These are phyloP conservation scores for Aspergillus piperis DNA, from an alignment of 2,329 filamentous ascomycete species.

Conservation along the genomic window DNA sequence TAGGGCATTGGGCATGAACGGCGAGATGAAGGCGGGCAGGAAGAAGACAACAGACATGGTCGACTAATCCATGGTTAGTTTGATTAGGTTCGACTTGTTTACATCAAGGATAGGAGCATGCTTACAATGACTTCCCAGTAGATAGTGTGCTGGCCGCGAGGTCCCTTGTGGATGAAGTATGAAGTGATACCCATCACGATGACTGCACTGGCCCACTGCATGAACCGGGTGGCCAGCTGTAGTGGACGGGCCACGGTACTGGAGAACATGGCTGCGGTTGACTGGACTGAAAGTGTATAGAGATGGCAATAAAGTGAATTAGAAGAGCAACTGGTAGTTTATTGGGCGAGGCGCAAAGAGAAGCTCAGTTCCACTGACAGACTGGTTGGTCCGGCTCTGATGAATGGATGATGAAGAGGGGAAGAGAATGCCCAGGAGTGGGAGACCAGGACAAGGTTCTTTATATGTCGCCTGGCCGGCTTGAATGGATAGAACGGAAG, in stretches of 20 bases:
- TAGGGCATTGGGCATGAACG: conserved; percentile 39
- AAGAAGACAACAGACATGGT: conserved; percentile 45
- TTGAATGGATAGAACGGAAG: not conserved
- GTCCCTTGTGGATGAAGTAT: conserved; percentile 40
- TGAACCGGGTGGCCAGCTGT: conserved; percentile 30
- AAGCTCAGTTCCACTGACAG: not conserved
- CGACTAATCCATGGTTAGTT: conserved; percentile 25
- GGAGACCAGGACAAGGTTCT: not conserved
- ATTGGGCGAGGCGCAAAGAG: not conserved
- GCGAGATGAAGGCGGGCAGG: conserved; percentile 45
- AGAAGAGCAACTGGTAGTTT: not conserved
- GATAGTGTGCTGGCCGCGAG: conserved; percentile 37
- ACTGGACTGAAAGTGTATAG: not conserved
- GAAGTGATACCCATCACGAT: conserved; percentile 47
- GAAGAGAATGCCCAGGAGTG: not conserved
- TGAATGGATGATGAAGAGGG: not conserved
- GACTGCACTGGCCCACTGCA: conserved; percentile 43
- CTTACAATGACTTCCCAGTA: conserved; percentile 46
- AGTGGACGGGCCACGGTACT: conserved; percentile 32
- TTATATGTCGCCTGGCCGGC: not conserved
- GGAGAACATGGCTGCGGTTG: conserved; percentile 22
- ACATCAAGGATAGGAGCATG: not conserved
- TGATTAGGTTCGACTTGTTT: too few relatives aligned
- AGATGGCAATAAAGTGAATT: not conserved
- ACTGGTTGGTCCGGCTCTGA: not conserved